phyloP scores from a whole-genome alignment of 129 eudicot species.

The Dittrichia graveolens region DNA sequence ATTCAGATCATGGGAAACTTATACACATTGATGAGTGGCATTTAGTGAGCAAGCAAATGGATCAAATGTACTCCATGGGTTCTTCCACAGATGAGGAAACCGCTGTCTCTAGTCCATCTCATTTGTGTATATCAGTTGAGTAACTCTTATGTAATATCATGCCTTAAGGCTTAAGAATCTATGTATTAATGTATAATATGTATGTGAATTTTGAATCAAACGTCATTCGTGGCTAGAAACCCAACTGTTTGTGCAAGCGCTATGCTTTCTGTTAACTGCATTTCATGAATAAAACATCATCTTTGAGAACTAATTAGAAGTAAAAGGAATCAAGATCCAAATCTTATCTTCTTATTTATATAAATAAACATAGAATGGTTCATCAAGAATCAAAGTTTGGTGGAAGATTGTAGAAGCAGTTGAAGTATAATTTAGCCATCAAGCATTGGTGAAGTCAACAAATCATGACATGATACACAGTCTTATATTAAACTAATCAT shows the following conservation, averaged over 20 bases:
- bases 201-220: too few species aligned
- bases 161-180: not conserved
- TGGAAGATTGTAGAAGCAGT: not conserved
- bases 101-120: constrained; percentile 37
- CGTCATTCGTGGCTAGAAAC: too few species aligned
- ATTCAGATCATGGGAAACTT: constrained; percentile 43
- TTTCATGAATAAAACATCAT: not conserved
- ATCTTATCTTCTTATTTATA: not conserved
- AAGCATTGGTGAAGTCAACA: too few species aligned
- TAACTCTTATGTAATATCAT: not conserved
- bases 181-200: not conserved
- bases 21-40: constrained; percentile 63
- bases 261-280: not conserved
- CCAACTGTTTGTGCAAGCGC: too few species aligned
- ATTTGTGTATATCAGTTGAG: constrained; percentile 43
- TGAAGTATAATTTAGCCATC: not conserved
- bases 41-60: constrained; percentile 39
- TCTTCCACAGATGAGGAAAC: constrained; percentile 34
- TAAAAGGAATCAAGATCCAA: not conserved
- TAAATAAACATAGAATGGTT: too few species aligned
- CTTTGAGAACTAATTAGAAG: too few species aligned
- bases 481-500: too few species aligned
- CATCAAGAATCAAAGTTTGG: too few species aligned
- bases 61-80: constrained; percentile 2
- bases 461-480: too few species aligned